Conservation (phyloP, 371 early-diverging fungal genomes). For the Entomophthora muscae region DNA sequence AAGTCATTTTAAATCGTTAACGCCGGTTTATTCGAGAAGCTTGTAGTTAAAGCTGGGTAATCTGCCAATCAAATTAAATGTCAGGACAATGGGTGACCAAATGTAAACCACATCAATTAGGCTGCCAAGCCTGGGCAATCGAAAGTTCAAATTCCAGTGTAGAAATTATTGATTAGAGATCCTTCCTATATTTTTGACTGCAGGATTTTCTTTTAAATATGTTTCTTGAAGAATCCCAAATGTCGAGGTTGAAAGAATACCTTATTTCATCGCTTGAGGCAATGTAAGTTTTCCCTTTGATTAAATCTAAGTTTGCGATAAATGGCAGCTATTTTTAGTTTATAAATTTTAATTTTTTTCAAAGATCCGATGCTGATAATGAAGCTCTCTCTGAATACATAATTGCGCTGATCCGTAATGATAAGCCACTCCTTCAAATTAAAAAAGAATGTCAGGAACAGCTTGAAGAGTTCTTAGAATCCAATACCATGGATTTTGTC, state of each 20-base stretch:
- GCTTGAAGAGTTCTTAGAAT: conserved; percentile 2
- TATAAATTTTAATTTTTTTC: background rate
- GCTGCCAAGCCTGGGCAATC: no score
- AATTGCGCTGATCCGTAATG: background rate
- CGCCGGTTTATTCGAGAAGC: no score
- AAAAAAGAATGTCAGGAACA: conserved; percentile 4
- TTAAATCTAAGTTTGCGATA: background rate
- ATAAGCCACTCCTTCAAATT: background rate
- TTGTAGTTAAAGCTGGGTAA: no score
- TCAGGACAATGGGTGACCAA: no score
- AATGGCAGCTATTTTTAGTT: background rate
- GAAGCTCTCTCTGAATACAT: conserved; percentile 5
- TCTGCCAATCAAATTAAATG: no score
- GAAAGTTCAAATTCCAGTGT: no score
- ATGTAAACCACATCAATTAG: no score
- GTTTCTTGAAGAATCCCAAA: no score
- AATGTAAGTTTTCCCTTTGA: background rate
- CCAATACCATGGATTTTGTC: background rate
- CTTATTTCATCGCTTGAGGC: background rate
- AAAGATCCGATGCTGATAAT: conserved; percentile 2
- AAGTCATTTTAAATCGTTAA: no score
- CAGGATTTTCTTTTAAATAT: no score
- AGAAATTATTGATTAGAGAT: no score
- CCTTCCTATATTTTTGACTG: no score
- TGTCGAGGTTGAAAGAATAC: background rate